Evolutionary conservation across 1,139 yeast genomes (phyloP), one percentile per base, ranked within the genome.

Genomic region (Geotrichum histeridarum): DNA sequence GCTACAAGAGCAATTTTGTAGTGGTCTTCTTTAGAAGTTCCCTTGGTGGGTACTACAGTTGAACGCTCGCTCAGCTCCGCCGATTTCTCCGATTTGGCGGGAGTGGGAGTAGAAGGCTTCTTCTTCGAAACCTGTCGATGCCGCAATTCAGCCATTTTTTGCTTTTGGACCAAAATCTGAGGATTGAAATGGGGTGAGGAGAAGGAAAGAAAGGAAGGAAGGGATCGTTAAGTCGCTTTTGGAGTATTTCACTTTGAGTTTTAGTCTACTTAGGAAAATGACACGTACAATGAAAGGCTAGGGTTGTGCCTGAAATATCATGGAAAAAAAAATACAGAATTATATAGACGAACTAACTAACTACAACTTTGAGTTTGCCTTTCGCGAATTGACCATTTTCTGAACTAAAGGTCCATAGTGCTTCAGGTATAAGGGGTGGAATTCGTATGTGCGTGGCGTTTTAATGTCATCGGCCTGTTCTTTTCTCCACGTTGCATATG

Each of bases 1-100:
- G 76, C 60, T 9, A 36, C 37, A n/a, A 56, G 47, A 5, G 57
- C 59, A 8, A 53, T 35, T 14, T 39, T 41, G 45, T 47, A 56
- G n/a, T 45, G 45, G 41, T 48, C 46, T 2, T 45, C 43, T 14
- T 32, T 30, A 11, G 43, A 12, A 18, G 50, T 15, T 15, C 36
- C 33, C 22, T 30, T 41, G 36, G n/a, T 14, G 27, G 27, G 27
- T 18, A 15, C 15, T 11, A 18, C 35, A 12, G 42, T 39, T 27
- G 35, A 15, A 45, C 38, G n/a, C 31, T 41, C 48, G n/a, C 41
- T 48, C 31, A 39, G 33, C 33, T 42, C 8, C 11, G 51, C 33
- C 12, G 53, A n/a, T 14, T 51, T 48, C 35, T 54, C 57, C 17
- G 54, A 14, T 37, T 46, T 44, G n/a, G 45, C 44, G 14, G 35